A percentile compares a stretch with the other conserved stretches of the same genome.
Conservation (phyloP, 2,329 filamentous ascomycete genomes). For the Penicillium brevicompactum region DNA sequence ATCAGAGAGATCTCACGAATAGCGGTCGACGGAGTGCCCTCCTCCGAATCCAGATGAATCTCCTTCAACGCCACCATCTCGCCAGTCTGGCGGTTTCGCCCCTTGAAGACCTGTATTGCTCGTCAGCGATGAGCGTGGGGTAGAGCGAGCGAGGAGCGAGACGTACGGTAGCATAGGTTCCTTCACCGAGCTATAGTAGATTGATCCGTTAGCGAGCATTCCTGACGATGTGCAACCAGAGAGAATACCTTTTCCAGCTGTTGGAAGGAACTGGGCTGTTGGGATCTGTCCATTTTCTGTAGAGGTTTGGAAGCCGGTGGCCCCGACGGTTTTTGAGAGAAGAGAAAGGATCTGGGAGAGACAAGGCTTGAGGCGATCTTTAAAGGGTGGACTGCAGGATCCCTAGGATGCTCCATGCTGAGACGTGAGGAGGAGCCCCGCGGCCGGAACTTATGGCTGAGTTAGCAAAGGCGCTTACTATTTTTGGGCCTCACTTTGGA, state of each 20-base stretch:
- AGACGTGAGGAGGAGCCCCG: conserved; percentile 27
- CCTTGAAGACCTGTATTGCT: conserved; percentile 83
- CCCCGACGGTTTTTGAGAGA: conserved; percentile 23
- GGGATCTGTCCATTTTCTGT: conserved; percentile 78
- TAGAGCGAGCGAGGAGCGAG: conserved; percentile 9
- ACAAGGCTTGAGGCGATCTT: conserved; percentile 38
- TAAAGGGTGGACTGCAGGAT: conserved; percentile 29
- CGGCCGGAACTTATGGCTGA: conserved; percentile 24
- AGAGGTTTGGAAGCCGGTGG: conserved; percentile 16
- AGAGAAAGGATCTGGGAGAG: conserved; percentile 42
- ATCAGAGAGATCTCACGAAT: conserved; percentile 98
- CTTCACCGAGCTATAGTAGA: conserved; percentile 73
- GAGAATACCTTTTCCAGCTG: conserved; percentile 79
- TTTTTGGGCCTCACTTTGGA: not conserved
- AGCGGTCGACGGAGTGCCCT: conserved; percentile 94
- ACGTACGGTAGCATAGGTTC: conserved; percentile 94
- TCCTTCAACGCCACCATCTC: conserved; percentile 97
- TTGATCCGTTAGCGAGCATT: conserved; percentile 31
- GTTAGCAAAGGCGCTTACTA: conserved; percentile 3
- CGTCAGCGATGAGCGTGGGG: conserved; percentile 21
- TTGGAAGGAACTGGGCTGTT: conserved; percentile 96
- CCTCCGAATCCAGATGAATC: conserved; percentile 97
- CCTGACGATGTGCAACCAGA: not conserved
- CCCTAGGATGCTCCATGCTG: conserved; percentile 27
- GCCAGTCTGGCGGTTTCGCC: conserved; percentile 93